phyloP scores from a whole-genome alignment of 768 basidiomycete genomes.

The Mycena capillaripes region DNA sequence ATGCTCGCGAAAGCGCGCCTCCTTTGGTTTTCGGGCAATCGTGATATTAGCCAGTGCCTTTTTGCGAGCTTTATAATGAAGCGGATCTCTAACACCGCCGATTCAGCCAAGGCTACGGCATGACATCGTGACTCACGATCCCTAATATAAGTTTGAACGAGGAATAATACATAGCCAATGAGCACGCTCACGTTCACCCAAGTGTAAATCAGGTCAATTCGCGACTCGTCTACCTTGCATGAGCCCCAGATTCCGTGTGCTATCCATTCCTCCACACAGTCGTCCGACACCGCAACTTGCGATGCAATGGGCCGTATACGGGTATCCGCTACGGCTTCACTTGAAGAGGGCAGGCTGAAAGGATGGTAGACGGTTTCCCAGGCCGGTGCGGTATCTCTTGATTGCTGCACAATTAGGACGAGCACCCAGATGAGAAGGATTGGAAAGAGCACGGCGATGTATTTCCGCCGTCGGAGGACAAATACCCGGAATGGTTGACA shows the following conservation, averaged over 20 bases:
- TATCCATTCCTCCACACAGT: conserved; percentile 22
- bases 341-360: conserved; percentile 6
- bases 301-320: conserved; percentile 4
- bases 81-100: conserved; percentile 3
- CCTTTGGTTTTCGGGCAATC: conserved; percentile 4
- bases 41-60: background rate
- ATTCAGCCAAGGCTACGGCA: background rate
- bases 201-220: conserved; percentile 21
- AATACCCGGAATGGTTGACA: background rate
- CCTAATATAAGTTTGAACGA: background rate
- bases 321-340: conserved; percentile 10
- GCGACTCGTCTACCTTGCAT: conserved; percentile 13
- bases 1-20: conserved; percentile 46
- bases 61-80: conserved; percentile 6
- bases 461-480: conserved; percentile 16
- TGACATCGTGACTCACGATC: conserved; percentile 15
- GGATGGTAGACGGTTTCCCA: conserved; percentile 19
- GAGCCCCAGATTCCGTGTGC: conserved; percentile 20
- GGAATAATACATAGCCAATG: background rate
- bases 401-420: background rate
- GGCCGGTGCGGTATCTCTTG: background rate
- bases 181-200: conserved; percentile 23
- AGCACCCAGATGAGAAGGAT: background rate
- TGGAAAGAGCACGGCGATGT: background rate
- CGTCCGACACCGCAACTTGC: conserved; percentile 9